Evolutionary conservation across 495 filamentous ascomycete species (phyloP).

Genomic region (Eremomyces bilateralis): DNA sequence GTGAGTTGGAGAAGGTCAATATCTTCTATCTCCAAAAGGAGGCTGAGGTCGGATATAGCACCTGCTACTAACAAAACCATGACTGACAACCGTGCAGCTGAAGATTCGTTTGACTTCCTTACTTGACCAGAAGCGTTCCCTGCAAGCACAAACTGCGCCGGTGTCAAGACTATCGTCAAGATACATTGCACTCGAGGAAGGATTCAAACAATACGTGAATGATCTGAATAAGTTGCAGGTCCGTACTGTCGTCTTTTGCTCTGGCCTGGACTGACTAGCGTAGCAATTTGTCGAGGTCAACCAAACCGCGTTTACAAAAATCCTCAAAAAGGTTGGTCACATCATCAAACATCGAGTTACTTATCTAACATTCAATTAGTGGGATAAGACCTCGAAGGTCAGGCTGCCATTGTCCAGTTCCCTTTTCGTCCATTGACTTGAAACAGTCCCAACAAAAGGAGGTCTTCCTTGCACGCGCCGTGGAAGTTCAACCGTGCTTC

Average conservation of each 20-base stretch:
- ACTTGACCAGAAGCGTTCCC: slow-evolving; percentile 76
- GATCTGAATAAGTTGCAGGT: slow-evolving; percentile 87
- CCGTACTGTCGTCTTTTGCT: slow-evolving; percentile 6
- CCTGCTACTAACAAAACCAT: background rate
- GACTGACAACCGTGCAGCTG: slow-evolving; percentile 34
- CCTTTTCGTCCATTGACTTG: slow-evolving; percentile 14
- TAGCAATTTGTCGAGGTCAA: slow-evolving; percentile 94
- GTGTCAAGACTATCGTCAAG: slow-evolving; percentile 72
- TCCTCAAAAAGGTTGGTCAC: slow-evolving; percentile 76
- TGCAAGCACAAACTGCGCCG: slow-evolving; percentile 46
- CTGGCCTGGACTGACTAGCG: too few species aligned
- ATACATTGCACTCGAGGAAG: slow-evolving; percentile 84
- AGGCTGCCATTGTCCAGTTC: slow-evolving; percentile 8
- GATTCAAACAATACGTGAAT: slow-evolving; percentile 87
- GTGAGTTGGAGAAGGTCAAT: slow-evolving; percentile 96
- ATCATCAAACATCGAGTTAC: slow-evolving; percentile 3
- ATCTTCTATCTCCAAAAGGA: slow-evolving; percentile 95
- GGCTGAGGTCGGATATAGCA: slow-evolving; percentile 48
- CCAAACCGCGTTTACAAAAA: slow-evolving; percentile 92
- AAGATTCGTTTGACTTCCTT: slow-evolving; percentile 78
- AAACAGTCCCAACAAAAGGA: slow-evolving; percentile 80
- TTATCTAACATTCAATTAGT: slow-evolving; percentile 24
- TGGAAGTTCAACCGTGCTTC: slow-evolving; percentile 96
- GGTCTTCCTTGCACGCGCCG: slow-evolving; percentile 81
- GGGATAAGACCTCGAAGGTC: slow-evolving; percentile 98